A percentile compares a stretch with the other conserved stretches of the same genome.
Evolutionary conservation across 495 filamentous ascomycete genomes (phyloP).

Genomic region (Neurospora sp.): DNA sequence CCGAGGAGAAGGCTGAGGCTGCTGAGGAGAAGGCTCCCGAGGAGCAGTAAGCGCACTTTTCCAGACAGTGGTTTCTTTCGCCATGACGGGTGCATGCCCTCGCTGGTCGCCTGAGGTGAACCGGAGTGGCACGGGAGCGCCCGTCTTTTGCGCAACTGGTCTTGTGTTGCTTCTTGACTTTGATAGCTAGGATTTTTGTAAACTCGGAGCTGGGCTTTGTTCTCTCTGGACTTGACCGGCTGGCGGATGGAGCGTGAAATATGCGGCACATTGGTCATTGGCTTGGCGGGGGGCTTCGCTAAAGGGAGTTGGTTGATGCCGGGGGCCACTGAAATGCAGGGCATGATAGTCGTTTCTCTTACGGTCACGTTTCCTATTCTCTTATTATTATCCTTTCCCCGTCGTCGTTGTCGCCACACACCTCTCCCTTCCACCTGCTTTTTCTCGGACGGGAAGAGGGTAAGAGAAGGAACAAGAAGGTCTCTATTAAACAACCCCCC

Average conservation of each 20-base stretch:
- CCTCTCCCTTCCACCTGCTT: not conserved
- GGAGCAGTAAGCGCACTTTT: constrained; percentile 18
- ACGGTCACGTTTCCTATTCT: constrained; percentile 11
- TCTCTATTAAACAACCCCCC: not conserved
- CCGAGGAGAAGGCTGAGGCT: constrained; percentile 42
- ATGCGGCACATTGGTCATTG: constrained; percentile 15
- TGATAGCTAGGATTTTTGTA: not conserved
- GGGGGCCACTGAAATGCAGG: constrained; percentile 26
- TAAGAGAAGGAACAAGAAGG: not conserved
- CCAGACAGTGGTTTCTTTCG: constrained; percentile 5
- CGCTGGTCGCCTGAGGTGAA: constrained; percentile 4
- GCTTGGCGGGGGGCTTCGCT: constrained; percentile 14
- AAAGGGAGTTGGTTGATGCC: constrained; percentile 24
- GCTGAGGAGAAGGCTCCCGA: constrained; percentile 43
- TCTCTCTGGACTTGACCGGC: constrained; percentile 3
- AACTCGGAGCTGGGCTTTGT: constrained; percentile 5
- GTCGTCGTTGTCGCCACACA: constrained; percentile 4
- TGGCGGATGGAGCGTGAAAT: constrained; percentile 10
- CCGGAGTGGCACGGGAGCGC: not conserved
- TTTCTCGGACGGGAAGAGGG: not conserved
- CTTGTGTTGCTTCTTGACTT: constrained; percentile 6
- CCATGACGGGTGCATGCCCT: constrained; percentile 4
- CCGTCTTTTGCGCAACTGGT: constrained; percentile 7
- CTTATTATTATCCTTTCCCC: constrained; percentile 7
- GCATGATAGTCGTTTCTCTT: constrained; percentile 17